Base-by-base conservation (phyloP, 148 eudicot genomes). In the Cornus controversa region DNA sequence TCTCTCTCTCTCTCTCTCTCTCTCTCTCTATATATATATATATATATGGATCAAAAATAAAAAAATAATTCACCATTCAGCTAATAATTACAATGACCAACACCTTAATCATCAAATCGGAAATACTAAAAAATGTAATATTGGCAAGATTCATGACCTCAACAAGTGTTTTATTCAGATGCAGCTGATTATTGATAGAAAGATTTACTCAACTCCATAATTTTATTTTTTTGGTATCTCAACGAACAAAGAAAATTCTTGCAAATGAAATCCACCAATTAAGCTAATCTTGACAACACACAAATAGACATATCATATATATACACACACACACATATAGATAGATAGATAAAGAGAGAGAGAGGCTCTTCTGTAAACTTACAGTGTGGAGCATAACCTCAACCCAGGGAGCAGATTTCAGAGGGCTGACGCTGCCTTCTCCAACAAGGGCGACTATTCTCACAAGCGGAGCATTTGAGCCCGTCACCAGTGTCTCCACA, bases 381-480 rank as follows among this genome's bases (percentile, higher is more conserved):
- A 93, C 98, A 20, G 98, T 93, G 81, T 93, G 98, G 47, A 83
- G 80, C 87, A 93, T 84, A 72, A 93, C 98, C 26, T 93, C 84
- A 75, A 84, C 82, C 98, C 98, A 93, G 53, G 93, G 87, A 22
- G 93, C 82, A 62, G 90, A 86, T n/a, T 86, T 83, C 20, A 93
- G 90, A 69, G 96, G 98, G 80, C 96, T 93, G 85, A 86, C 63
- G 78, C 85, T 86, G 63, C 87, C 91, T 78, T 88, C 84, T 80
- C 92, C 96, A 16, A 85, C 93, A 2, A 93, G 16, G 83, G 86
- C 91, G 37, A 90, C 86, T 37, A 93, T 85, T 80, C 86, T 93
- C n/a, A 93, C 94, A 29, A 84, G 83, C 58, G 26, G 34, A 7
- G 58, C 74, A 22, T 63, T n/a, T 16, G 54, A 14, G 5, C 22